Evolutionary conservation across 495 filamentous ascomycete species (phyloP), one percentile per base, ranked within the genome.

Genomic region (Penicillium alfredii): DNA sequence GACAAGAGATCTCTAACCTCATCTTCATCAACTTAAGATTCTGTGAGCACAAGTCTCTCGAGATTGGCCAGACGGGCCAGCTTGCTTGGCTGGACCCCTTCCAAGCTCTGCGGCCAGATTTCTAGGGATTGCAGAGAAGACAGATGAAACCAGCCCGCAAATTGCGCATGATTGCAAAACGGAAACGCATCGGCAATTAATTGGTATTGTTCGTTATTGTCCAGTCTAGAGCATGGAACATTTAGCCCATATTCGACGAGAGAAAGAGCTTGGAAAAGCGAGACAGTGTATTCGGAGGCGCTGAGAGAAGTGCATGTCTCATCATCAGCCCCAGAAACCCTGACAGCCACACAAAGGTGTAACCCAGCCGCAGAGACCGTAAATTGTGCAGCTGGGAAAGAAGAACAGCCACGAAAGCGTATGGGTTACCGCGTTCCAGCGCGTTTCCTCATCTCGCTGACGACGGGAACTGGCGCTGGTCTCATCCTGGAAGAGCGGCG

Each of bases 161-260:
- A 37, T 15, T 34, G 42, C 5, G 11, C 8, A 16, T 10, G 6
- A 1, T 18, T 20, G 4, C 4, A 8, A 7, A 22, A 8, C 18
- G 35, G 35, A 21, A 30, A 44, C 23, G 17, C 17, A 8, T 20
- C 18, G 6, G 31, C 12, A 29, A n/a, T n/a, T n/a, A n/a, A n/a
- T n/a, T n/a, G n/a, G n/a, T n/a, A n/a, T n/a, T n/a, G n/a, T n/a
- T n/a, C n/a, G n/a, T n/a, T n/a, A n/a, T n/a, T n/a, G n/a, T n/a
- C n/a, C n/a, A n/a, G n/a, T n/a, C n/a, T n/a, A n/a, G n/a, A n/a
- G n/a, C n/a, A n/a, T n/a, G 25, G 11, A 23, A 16, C 12, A 16
- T 48, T 43, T 12, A 15, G 19, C 10, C 35, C 45, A 13, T 48
- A 48, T n/a, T 48, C 35, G 1, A 36, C 45, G 12, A 15, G 12